These are phyloP conservation scores for Zoysia matrella DNA, from an alignment of 202 grass and related monocot species.

Conservation along the genomic window DNA sequence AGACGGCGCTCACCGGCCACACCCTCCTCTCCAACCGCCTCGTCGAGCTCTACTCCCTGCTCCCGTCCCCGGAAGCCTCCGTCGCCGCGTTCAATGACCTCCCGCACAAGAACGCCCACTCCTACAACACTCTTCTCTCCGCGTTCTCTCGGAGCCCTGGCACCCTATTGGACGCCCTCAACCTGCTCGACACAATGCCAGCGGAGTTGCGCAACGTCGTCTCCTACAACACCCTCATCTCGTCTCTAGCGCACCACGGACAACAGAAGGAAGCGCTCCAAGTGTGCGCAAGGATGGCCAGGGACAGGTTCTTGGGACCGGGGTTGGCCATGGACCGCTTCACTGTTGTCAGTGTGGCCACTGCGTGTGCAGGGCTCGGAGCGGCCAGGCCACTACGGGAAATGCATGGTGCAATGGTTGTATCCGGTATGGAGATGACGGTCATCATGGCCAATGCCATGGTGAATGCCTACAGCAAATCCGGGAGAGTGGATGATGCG, in stretches of 20 bases:
- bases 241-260: conserved; percentile 50
- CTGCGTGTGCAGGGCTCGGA: conserved; percentile 46
- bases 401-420: conserved; percentile 46
- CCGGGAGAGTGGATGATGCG: conserved; percentile 46
- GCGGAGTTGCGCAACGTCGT: conserved; percentile 43
- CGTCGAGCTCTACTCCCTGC: conserved; percentile 51
- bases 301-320: conserved; percentile 44
- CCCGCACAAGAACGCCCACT: conserved; percentile 45
- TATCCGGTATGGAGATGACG: conserved; percentile 53
- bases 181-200: conserved; percentile 61
- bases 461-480: conserved; percentile 78
- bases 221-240: conserved; percentile 75
- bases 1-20: conserved; percentile 62
- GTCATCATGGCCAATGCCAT: conserved; percentile 69
- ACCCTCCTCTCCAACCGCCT: conserved; percentile 76
- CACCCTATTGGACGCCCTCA: conserved; percentile 41
- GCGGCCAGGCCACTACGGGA: conserved; percentile 47
- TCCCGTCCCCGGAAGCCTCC: conserved; percentile 20
- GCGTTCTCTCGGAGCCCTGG: conserved; percentile 12
- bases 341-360: conserved; percentile 55
- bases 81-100: conserved; percentile 55
- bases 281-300: conserved; percentile 42
- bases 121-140: conserved; percentile 52
- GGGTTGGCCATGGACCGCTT: conserved; percentile 51
- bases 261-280: conserved; percentile 37